Conservation (phyloP, 2,329 filamentous ascomycete genomes). For the Beauveria sp. region DNA sequence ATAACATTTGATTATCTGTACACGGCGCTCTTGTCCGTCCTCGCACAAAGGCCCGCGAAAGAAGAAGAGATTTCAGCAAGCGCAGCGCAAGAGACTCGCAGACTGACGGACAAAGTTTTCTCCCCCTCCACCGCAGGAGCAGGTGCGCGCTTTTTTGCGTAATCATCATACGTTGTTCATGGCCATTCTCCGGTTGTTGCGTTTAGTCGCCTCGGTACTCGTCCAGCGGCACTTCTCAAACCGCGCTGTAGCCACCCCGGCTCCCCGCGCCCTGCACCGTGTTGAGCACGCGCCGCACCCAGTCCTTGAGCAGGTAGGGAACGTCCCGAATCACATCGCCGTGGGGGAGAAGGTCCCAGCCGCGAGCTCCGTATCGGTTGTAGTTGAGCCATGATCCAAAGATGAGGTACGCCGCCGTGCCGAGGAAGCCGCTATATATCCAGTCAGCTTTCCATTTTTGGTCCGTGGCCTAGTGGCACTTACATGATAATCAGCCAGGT, state of each 20-base stretch:
- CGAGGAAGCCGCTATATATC: conserved; percentile 67
- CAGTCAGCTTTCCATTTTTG: neutral
- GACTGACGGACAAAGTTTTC: neutral
- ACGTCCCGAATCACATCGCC: conserved; percentile 87
- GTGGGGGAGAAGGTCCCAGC: conserved; percentile 91
- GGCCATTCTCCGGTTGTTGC: neutral
- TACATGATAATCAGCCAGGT: conserved; percentile 95
- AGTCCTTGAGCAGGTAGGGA: conserved; percentile 88
- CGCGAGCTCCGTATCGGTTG: conserved; percentile 88
- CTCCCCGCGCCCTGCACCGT: conserved; percentile 77
- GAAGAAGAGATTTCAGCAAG: neutral
- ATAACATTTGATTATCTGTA: conserved; percentile 4
- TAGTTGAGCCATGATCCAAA: conserved; percentile 99
- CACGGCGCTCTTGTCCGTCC: neutral
- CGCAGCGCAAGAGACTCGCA: neutral
- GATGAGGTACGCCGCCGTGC: conserved; percentile 82
- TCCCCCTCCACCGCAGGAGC: neutral
- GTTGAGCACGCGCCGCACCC: conserved; percentile 68
- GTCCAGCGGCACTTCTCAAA: conserved; percentile 41
- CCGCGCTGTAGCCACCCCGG: conserved; percentile 89
- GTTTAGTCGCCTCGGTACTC: neutral
- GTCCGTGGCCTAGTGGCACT: conserved; percentile 29
- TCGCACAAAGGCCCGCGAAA: neutral
- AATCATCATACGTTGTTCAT: neutral
- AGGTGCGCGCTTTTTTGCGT: neutral